Evolutionary conservation across 31 red algal species (phyloP).

Genomic region (Bonnemaisonia californica): DNA sequence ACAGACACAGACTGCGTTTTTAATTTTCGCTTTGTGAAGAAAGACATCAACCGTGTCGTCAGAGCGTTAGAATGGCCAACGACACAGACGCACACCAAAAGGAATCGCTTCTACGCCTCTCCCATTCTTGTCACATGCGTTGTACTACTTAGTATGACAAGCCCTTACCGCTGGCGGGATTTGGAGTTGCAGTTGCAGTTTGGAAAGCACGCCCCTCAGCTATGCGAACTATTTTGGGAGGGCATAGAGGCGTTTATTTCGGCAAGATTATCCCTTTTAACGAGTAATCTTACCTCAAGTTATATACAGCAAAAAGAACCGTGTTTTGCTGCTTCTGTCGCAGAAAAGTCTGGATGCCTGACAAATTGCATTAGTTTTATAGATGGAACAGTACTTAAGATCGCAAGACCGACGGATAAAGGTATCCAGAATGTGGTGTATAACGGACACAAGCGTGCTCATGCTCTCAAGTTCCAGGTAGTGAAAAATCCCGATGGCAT

Average conservation of each 20-base stretch:
- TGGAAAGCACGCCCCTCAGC: constrained; percentile 4
- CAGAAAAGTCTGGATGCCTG: background rate
- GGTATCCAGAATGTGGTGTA: background rate
- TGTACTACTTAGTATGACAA: background rate
- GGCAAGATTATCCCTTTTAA: background rate
- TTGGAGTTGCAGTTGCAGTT: no score
- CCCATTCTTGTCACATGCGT: background rate
- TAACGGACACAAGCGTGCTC: background rate
- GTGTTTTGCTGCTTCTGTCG: background rate
- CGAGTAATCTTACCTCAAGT: background rate
- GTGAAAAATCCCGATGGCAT: background rate
- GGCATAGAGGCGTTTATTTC: background rate
- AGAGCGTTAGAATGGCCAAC: background rate
- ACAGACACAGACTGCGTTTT: background rate
- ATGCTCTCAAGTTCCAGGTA: background rate
- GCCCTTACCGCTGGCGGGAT: background rate
- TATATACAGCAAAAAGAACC: background rate
- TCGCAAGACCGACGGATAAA: background rate
- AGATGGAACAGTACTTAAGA: background rate
- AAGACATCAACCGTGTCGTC: background rate
- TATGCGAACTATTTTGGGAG: background rate
- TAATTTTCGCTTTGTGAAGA: background rate
- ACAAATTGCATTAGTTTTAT: background rate
- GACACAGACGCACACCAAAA: background rate
- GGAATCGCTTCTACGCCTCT: background rate